Evolutionary conservation across 495 filamentous ascomycete genomes (phyloP).

Genomic region (Podospora australis): DNA sequence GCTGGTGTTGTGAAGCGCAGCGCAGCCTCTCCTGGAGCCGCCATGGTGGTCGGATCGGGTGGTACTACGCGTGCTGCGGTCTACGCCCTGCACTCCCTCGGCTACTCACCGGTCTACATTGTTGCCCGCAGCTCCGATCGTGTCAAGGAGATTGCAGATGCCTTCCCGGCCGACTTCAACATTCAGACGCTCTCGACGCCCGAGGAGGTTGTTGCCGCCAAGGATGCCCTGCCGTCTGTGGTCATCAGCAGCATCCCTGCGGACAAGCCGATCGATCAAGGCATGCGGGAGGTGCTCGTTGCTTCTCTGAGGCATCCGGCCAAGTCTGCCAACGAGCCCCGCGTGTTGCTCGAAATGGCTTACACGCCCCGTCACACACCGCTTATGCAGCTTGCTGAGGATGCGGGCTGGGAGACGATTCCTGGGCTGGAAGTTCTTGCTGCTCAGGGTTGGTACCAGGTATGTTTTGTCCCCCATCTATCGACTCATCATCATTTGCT

Average conservation of each 20-base stretch:
- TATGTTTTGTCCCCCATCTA: slow-evolving; percentile 26
- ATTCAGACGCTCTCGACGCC: slow-evolving; percentile 56
- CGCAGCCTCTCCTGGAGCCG: slow-evolving; percentile 35
- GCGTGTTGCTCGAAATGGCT: slow-evolving; percentile 88
- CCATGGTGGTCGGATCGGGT: slow-evolving; percentile 79
- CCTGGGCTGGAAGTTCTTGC: slow-evolving; percentile 85
- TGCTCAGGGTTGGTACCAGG: slow-evolving; percentile 76
- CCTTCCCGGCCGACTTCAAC: slow-evolving; percentile 71
- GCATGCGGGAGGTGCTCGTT: slow-evolving; percentile 60
- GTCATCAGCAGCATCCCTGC: slow-evolving; percentile 89
- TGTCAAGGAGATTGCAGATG: slow-evolving; percentile 56
- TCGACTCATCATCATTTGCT: background rate
- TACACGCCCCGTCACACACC: slow-evolving; percentile 83
- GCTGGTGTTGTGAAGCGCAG: slow-evolving; percentile 50
- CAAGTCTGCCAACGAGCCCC: slow-evolving; percentile 29
- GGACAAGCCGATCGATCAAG: slow-evolving; percentile 71
- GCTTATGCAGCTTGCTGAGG: slow-evolving; percentile 76
- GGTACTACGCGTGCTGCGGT: slow-evolving; percentile 90
- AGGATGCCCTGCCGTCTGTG: slow-evolving; percentile 53
- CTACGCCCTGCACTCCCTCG: slow-evolving; percentile 78
- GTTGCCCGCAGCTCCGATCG: slow-evolving; percentile 70
- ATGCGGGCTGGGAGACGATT: slow-evolving; percentile 79
- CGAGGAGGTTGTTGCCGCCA: slow-evolving; percentile 41
- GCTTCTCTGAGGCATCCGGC: slow-evolving; percentile 48
- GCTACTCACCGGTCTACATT: slow-evolving; percentile 79